These are phyloP conservation scores for Coleophoma crateriformis DNA, from an alignment of 2,329 filamentous ascomycete species.

Conservation along the genomic window DNA sequence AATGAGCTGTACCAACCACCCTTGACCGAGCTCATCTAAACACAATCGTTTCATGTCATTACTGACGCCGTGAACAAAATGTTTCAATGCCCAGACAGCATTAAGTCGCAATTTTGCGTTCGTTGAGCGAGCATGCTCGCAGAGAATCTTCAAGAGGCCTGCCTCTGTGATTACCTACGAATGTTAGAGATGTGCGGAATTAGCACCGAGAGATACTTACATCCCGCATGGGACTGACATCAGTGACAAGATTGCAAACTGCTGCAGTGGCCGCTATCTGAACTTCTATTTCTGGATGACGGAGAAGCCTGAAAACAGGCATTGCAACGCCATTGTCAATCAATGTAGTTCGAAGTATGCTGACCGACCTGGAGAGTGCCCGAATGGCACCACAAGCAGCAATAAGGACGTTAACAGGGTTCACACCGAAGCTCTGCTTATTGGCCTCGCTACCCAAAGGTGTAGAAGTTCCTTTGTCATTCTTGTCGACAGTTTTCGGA, in stretches of 20 bases:
- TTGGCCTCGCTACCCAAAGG: slow-evolving; percentile 9
- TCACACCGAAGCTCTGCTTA: slow-evolving; percentile 54
- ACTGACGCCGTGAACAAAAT: slow-evolving; percentile 70
- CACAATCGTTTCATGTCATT: slow-evolving; percentile 71
- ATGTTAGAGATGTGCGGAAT: no score
- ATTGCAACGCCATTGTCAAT: slow-evolving; percentile 79
- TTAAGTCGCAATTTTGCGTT: slow-evolving; percentile 77
- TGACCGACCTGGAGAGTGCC: slow-evolving; percentile 79
- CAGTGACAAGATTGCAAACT: slow-evolving; percentile 78
- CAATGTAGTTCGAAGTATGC: slow-evolving; percentile 75
- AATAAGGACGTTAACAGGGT: slow-evolving; percentile 72
- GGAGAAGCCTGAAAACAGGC: slow-evolving; percentile 71
- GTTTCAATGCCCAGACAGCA: slow-evolving; percentile 90
- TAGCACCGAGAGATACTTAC: slow-evolving; percentile 41
- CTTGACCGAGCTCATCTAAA: slow-evolving; percentile 69
- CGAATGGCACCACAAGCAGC: slow-evolving; percentile 80
- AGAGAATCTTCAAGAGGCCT: slow-evolving; percentile 71
- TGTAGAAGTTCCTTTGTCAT: slow-evolving; percentile 24
- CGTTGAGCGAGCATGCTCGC: slow-evolving; percentile 75
- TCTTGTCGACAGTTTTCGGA: slow-evolving; percentile 29
- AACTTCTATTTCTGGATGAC: slow-evolving; percentile 69
- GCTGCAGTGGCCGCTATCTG: slow-evolving; percentile 81
- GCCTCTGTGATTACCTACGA: slow-evolving; percentile 64
- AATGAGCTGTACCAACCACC: slow-evolving; percentile 78
- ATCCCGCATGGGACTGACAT: slow-evolving; percentile 87